phyloP scores from a whole-genome alignment of 2,329 filamentous ascomycete species.

The Exophiala oligosperma region DNA sequence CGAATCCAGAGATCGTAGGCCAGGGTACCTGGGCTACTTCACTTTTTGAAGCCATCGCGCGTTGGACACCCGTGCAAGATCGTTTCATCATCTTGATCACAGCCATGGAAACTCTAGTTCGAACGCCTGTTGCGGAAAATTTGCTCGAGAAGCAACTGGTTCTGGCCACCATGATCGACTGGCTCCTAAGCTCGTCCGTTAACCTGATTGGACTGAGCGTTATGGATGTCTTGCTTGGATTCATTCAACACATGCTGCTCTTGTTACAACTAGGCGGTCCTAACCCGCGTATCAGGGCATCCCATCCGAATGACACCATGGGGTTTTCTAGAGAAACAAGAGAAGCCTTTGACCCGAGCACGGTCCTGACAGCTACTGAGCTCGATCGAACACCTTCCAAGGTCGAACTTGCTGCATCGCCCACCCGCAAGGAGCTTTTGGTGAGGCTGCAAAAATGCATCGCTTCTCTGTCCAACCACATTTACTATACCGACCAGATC shows the following conservation, averaged over 20 bases:
- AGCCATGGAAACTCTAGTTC: slow-evolving; percentile 72
- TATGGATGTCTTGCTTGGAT: slow-evolving; percentile 86
- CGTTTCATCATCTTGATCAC: slow-evolving; percentile 87
- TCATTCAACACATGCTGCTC: slow-evolving; percentile 79
- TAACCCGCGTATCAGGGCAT: slow-evolving; percentile 36
- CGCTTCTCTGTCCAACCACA: slow-evolving; percentile 86
- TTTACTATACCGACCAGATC: slow-evolving; percentile 96
- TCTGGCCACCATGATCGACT: slow-evolving; percentile 75
- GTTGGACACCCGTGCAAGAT: slow-evolving; percentile 92
- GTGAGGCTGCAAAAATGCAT: slow-evolving; percentile 76
- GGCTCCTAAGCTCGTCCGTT: slow-evolving; percentile 79
- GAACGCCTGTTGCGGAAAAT: slow-evolving; percentile 67
- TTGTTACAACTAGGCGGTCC: slow-evolving; percentile 66
- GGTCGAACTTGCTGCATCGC: slow-evolving; percentile 49
- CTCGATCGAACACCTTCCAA: slow-evolving; percentile 19
- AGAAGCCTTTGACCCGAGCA: slow-evolving; percentile 26
- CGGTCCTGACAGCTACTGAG: slow-evolving; percentile 15
- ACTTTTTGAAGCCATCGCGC: slow-evolving; percentile 75
- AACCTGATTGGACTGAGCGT: slow-evolving; percentile 95
- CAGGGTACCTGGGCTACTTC: slow-evolving; percentile 76
- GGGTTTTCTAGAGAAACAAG: slow-evolving; percentile 32
- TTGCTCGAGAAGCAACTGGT: slow-evolving; percentile 72
- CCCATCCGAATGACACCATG: slow-evolving; percentile 37
- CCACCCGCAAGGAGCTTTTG: slow-evolving; percentile 63
- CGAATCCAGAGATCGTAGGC: slow-evolving; percentile 43